These are phyloP conservation scores for Chlorella sp. DNA, from an alignment of 139 green algal species.

Conservation along the genomic window DNA sequence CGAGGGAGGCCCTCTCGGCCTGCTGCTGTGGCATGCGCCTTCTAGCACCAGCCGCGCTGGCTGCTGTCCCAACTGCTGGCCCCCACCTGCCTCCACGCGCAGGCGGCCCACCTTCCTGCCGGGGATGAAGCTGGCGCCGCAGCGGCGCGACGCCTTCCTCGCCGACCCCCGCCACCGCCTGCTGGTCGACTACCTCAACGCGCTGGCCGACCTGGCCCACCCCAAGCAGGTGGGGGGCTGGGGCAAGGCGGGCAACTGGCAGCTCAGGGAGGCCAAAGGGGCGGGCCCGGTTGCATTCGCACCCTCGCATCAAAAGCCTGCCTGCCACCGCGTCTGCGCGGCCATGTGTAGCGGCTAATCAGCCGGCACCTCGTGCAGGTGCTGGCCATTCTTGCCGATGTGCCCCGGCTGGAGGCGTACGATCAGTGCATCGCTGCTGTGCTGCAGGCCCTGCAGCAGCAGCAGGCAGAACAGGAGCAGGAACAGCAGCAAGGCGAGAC, in stretches of 20 bases:
- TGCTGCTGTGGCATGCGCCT: neutral
- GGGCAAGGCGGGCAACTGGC: constrained; percentile 33
- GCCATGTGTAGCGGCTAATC: too few relatives aligned
- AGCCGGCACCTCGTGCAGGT: too few relatives aligned
- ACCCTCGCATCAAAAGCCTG: too few relatives aligned
- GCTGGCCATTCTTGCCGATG: constrained; percentile 42
- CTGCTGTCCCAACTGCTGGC: neutral
- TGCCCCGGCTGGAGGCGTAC: constrained; percentile 10
- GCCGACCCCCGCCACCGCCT: constrained; percentile 13
- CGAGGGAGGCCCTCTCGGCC: neutral
- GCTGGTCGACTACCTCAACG: constrained; percentile 43
- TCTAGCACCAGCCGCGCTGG: neutral
- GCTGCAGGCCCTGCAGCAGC: constrained; percentile 7
- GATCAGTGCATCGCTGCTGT: too few relatives aligned
- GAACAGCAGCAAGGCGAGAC: too few relatives aligned
- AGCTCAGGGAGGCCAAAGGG: constrained; percentile 17
- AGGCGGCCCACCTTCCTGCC: constrained; percentile 75
- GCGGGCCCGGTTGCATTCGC: too few relatives aligned
- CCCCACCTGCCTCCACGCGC: constrained; percentile 1
- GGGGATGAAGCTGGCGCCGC: constrained; percentile 32
- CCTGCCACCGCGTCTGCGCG: too few relatives aligned
- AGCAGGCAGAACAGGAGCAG: constrained; percentile 26
- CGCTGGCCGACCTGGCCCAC: constrained; percentile 54
- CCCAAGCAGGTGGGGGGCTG: constrained; percentile 49
- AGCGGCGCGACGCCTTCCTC: constrained; percentile 12